Evolutionary conservation across 495 filamentous ascomycete species (phyloP).

Genomic region (Tuber magnatum): DNA sequence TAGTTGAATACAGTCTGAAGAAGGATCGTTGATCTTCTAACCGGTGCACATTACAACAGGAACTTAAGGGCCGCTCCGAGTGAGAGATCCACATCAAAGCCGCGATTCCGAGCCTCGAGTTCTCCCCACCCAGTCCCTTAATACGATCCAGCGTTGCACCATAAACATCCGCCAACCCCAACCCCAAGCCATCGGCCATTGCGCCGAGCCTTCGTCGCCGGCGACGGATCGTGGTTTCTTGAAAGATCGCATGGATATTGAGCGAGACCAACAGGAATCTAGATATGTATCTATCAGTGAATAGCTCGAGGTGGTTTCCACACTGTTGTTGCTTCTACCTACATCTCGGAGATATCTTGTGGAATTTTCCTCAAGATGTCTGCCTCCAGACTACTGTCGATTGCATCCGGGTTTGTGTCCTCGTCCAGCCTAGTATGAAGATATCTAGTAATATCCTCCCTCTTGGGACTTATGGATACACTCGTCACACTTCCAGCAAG

Average conservation of each 20-base stretch:
- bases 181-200: background rate
- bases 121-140: background rate
- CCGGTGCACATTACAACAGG: too few relatives aligned
- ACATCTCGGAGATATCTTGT: background rate
- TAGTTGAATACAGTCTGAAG: too few relatives aligned
- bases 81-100: background rate
- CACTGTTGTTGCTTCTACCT: background rate
- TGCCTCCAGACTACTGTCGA: background rate
- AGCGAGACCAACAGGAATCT: background rate
- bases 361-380: background rate
- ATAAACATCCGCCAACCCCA: background rate
- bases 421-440: background rate
- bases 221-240: background rate
- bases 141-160: background rate
- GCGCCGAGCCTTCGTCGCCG: background rate
- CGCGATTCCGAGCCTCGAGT: background rate
- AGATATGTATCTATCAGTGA: background rate
- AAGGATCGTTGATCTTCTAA: too few relatives aligned
- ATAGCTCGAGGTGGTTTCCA: background rate
- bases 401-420: too few relatives aligned
- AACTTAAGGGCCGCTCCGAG: background rate
- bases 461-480: background rate
- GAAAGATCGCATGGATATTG: background rate
- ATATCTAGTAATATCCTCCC: background rate
- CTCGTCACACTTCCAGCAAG: background rate